phyloP scores from a whole-genome alignment of 495 filamentous ascomycete species.

The Penicillium cataractarum region DNA sequence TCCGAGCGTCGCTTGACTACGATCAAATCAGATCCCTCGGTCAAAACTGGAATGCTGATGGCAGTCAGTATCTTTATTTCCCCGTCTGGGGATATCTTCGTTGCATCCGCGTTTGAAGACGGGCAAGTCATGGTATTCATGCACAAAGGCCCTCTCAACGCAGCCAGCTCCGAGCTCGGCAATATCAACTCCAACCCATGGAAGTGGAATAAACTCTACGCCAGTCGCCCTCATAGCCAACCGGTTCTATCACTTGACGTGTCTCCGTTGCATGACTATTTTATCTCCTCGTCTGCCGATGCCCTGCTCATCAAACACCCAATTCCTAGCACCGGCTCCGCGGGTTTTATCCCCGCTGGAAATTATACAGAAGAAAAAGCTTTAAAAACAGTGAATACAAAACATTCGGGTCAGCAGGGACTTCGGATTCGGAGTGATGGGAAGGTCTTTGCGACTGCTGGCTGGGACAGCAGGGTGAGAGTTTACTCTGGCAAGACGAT shows the following conservation, averaged over 20 bases:
- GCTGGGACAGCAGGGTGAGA: conserved; percentile 82
- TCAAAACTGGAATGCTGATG: conserved; percentile 91
- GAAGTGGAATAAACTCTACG: conserved; percentile 69
- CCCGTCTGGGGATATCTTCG: conserved; percentile 38
- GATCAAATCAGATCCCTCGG: conserved; percentile 56
- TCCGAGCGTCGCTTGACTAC: conserved; percentile 68
- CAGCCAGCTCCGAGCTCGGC: conserved; percentile 14
- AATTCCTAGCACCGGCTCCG: conserved; percentile 38
- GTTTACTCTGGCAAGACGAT: conserved; percentile 82
- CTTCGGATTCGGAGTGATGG: conserved; percentile 78
- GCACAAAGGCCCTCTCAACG: conserved; percentile 31
- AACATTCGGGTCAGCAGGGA: conserved; percentile 87
- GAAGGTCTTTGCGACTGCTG: conserved; percentile 85
- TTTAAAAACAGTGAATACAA: conserved; percentile 68
- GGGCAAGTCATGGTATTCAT: conserved; percentile 69
- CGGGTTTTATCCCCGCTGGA: conserved; percentile 14
- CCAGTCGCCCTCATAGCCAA: conserved; percentile 71
- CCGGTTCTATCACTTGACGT: conserved; percentile 82
- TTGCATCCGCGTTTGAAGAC: conserved; percentile 85
- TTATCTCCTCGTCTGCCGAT: conserved; percentile 86
- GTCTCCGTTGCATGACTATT: conserved; percentile 58
- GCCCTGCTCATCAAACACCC: conserved; percentile 66
- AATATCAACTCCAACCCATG: conserved; percentile 21
- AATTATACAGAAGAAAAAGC: conserved; percentile 42
- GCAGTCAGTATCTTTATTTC: conserved; percentile 62